These are phyloP conservation scores for Saprolegnia parasitica DNA, from an alignment of 352 stramenopile genomes.

Conservation along the genomic window DNA sequence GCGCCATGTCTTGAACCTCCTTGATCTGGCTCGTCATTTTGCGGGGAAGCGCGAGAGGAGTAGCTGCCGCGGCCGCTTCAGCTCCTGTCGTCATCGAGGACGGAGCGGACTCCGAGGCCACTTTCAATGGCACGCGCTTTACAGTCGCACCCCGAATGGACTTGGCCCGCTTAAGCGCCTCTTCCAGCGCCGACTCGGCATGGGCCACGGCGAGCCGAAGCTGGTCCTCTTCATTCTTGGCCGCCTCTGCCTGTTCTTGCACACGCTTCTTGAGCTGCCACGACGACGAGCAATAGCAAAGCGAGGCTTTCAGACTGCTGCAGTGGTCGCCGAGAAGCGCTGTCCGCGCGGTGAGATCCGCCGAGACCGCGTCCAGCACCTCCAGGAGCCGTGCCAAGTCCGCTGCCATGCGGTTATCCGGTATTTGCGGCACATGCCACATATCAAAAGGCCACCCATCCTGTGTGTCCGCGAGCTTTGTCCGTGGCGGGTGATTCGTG, in stretches of 20 bases:
- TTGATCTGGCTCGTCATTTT: background rate
- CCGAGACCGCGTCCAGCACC: slow-evolving; percentile 1
- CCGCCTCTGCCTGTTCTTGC: background rate
- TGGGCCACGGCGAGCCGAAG: background rate
- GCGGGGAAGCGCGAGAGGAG: slow-evolving; percentile 2
- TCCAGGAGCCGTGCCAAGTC: background rate
- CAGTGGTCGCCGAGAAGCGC: slow-evolving; percentile 18
- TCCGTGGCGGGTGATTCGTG: too few relatives aligned
- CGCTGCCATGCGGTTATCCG: background rate
- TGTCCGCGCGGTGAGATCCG: slow-evolving; percentile 7
- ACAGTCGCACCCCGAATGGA: slow-evolving; percentile 5
- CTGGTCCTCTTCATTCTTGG: background rate
- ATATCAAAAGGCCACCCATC: background rate
- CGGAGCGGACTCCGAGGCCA: background rate
- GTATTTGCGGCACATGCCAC: background rate
- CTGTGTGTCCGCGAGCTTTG: background rate
- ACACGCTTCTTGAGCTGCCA: background rate
- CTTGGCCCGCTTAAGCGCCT: slow-evolving; percentile 16
- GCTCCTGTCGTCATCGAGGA: background rate
- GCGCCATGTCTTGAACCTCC: background rate
- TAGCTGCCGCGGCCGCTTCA: background rate
- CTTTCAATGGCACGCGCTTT: background rate
- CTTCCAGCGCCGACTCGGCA: slow-evolving; percentile 17
- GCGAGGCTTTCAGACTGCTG: background rate
- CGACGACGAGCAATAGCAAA: background rate